Evolutionary conservation across 2,329 filamentous ascomycete species (phyloP).

Genomic region (Sarocladium brachiariae): DNA sequence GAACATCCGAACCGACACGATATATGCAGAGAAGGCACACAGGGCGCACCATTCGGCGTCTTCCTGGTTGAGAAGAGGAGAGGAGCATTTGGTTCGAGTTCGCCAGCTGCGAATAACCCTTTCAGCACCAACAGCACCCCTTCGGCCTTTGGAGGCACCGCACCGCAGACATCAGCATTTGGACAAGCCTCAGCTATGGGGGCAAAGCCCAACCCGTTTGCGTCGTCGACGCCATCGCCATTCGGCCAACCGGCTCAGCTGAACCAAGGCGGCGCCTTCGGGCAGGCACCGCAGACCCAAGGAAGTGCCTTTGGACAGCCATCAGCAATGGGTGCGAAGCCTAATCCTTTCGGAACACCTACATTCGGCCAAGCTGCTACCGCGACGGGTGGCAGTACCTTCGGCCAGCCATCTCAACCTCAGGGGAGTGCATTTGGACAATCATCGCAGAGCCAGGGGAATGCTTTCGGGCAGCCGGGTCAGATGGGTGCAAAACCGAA

Average conservation of each 20-base stretch:
- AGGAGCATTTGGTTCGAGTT: constrained; percentile 13
- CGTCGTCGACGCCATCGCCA: constrained; percentile 22
- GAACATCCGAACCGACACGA: constrained; percentile 72
- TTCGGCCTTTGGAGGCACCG: constrained; percentile 25
- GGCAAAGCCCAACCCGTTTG: constrained; percentile 28
- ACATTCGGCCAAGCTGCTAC: constrained; percentile 11
- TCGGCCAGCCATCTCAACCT: constrained; percentile 22
- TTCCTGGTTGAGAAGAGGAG: constrained; percentile 34
- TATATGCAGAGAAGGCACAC: constrained; percentile 42
- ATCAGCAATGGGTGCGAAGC: constrained; percentile 24
- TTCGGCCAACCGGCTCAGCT: constrained; percentile 13
- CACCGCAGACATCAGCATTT: constrained; percentile 21
- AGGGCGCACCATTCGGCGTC: constrained; percentile 36
- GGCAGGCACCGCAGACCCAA: constrained; percentile 15
- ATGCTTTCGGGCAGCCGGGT: constrained; percentile 24
- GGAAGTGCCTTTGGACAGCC: constrained; percentile 33
- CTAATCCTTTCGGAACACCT: constrained; percentile 32
- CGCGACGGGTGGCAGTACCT: constrained; percentile 21
- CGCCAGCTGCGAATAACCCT: constrained; percentile 15
- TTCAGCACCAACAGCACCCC: constrained; percentile 8
- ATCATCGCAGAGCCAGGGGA: constrained; percentile 1
- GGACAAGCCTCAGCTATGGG: constrained; percentile 33
- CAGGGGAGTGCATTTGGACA: neutral
- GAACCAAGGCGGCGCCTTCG: constrained; percentile 18
- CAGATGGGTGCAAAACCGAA: constrained; percentile 7